Evolutionary conservation across 1,284 basidiomycete species (phyloP), one percentile per base, ranked within the genome.

Genomic region (Lignosus rhinocerotis): DNA sequence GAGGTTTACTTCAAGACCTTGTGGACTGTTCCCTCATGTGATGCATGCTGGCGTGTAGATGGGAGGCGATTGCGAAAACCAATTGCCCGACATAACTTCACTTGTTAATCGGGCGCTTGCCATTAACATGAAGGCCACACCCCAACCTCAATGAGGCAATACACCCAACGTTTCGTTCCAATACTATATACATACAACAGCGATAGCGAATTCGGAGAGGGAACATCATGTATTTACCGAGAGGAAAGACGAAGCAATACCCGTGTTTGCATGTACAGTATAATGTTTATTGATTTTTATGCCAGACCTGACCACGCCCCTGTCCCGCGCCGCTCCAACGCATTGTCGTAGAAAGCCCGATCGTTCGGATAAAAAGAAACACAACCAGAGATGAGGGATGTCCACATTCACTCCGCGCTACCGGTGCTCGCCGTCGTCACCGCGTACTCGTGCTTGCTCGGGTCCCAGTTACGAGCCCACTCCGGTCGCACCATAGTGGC

Each of bases 391-490:
- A 6, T 7, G 42, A 14, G 31, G 31, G 21, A 14, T 34, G 12
- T 30, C 31, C 38, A 38, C 12, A 3, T 5, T 56, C 50, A 60
- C 16, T 62, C 67, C 4, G 69, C 67, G 56, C 72, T 72, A 21
- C 72, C 67, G 38, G 68, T 66, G 58, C 73, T 76, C 33, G 48
- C 57, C 36, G 67, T 67, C 32, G 74, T 73, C 14, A 77, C 62
- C 3, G 75, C 75, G 51, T 72, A 72, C 56, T 76, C 74, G 50
- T 75, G 69, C 50, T 67, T 71, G 46, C 55, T 58, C 21, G 69
- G 61, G 53, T 76, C 74, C 64, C 69, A 76, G 32, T 60, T 65
- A 9, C 73, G 71, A 11, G 73, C 71, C 74, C 73, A 75, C 43
- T 73, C 74, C 9, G 68, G 67, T 14, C 64, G 62, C 17, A 58